A percentile compares a stretch with the other conserved stretches of the same genome.
Conservation (phyloP, 2,329 filamentous ascomycete genomes). For the Neopestalotiopsis sp. region DNA sequence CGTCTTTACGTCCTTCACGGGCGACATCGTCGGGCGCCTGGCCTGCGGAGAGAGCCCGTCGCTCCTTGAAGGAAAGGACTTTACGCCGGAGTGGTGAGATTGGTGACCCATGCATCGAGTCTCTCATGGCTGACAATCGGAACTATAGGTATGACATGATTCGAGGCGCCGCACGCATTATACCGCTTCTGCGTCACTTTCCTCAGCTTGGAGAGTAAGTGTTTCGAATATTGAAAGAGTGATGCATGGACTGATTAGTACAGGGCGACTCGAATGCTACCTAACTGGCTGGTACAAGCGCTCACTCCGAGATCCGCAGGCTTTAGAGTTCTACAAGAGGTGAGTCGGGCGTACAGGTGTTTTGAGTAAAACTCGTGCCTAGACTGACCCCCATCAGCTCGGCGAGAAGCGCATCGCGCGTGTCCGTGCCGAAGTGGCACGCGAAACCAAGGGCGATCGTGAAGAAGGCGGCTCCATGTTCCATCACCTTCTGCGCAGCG, state of each 20-base stretch:
- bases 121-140: not conserved
- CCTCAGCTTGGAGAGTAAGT: conserved; percentile 10
- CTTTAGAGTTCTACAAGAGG: conserved; percentile 11
- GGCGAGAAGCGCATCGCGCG: conserved; percentile 10
- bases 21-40: conserved; percentile 21
- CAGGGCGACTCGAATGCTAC: not conserved
- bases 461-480: conserved; percentile 15
- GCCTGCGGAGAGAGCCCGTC: conserved; percentile 22
- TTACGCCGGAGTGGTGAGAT: conserved; percentile 21
- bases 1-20: conserved; percentile 13
- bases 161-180: conserved; percentile 5
- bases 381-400: not conserved
- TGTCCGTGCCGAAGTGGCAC: not conserved
- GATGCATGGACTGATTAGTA: not conserved
- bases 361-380: not conserved
- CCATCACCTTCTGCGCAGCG: conserved; percentile 19
- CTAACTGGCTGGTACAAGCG: not conserved
- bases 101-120: not conserved
- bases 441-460: not conserved
- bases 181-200: conserved; percentile 14
- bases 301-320: conserved; percentile 8
- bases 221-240: not conserved
- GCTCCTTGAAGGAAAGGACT: conserved; percentile 20
- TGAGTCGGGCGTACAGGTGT: not conserved
- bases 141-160: conserved; percentile 14